Percentiles rank a stretch among this genome's conserved stretches.
Conservation (phyloP, 202 grass and related monocot genomes). For the Eragrostis tef region DNA sequence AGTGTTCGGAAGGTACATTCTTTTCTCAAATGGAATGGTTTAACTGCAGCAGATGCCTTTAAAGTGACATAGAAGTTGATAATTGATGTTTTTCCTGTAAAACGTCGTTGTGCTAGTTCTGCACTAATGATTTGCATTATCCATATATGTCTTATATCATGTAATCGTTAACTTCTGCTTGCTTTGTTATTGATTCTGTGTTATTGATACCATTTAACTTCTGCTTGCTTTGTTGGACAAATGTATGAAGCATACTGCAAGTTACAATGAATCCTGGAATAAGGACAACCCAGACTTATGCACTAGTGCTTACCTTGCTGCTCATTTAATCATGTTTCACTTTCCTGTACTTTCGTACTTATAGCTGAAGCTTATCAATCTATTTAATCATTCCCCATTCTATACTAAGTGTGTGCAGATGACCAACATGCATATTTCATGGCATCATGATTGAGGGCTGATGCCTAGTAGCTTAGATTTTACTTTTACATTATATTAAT, state of each 20-base stretch:
- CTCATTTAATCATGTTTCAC: slow-evolving; percentile 12
- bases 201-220: slow-evolving; percentile 15
- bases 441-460: not conserved
- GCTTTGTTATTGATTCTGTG: not conserved
- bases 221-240: not conserved
- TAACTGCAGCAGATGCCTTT: not conserved
- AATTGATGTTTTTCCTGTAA: slow-evolving; percentile 12
- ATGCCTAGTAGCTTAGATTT: slow-evolving; percentile 3
- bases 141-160: not conserved
- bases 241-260: slow-evolving; percentile 27
- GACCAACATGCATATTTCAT: slow-evolving; percentile 14
- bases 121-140: slow-evolving; percentile 4
- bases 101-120: not conserved
- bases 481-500: slow-evolving; percentile 12
- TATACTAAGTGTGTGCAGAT: not conserved
- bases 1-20: slow-evolving; percentile 56
- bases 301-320: slow-evolving; percentile 12
- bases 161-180: not conserved
- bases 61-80: not conserved
- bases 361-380: not conserved
- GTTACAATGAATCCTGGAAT: slow-evolving; percentile 31
- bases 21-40: slow-evolving; percentile 47
- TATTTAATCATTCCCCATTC: slow-evolving; percentile 16
- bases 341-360: slow-evolving; percentile 25
- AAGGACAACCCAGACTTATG: slow-evolving; percentile 27